Evolutionary conservation across 306 rosid species (phyloP), one percentile per base, ranked within the genome.

Genomic region (Medicago ruthenica): DNA sequence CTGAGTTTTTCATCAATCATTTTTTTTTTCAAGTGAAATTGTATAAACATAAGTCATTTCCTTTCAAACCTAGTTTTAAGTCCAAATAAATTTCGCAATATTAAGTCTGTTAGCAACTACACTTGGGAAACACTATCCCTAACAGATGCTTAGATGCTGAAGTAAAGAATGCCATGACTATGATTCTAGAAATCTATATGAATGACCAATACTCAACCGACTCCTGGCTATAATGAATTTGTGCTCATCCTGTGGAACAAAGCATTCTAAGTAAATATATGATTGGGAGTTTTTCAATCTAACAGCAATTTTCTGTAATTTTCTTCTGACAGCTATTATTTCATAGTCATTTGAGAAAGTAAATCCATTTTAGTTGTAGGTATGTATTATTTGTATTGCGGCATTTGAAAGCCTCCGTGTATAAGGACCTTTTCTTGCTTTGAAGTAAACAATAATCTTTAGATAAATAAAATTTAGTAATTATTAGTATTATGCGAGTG

Each of bases 351-450:
- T 34, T 6, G 18, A 79, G 67, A 71, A 11, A 63, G 21, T 63
- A 51, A 58, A 44, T 36, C 16, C 9, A 7, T 57, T 66, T 70
- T 77, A 9, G 34, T 51, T 44, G 21, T 37, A 16, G 18, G 44
- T 70, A 15, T 58, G 67, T 31, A 27, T 73, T 39, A 24, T 39
- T 54, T 71, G 17, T 47, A 27, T 57, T 44, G 71, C 45, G 18
- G 74, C 73, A 62, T 62, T 75, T 70, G 36, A 68, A 51, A 70
- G 75, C 37, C 42, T 36, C 44, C 21, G 9, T 27, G 51, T 37
- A 5, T 36, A 42, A 60, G 27, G 27, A 24, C 1, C 27, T 24
- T 24, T 24, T 24, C 27, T 24, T 24, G 27, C 27, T 24, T 24
- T 24, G 27, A 24, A 24, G 27, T 24, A 24, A 24, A 24, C 27